Evolutionary conservation across 139 green algal species (phyloP), one percentile per base, ranked within the genome.

Genomic region (Raphidocelis subcapitata): DNA sequence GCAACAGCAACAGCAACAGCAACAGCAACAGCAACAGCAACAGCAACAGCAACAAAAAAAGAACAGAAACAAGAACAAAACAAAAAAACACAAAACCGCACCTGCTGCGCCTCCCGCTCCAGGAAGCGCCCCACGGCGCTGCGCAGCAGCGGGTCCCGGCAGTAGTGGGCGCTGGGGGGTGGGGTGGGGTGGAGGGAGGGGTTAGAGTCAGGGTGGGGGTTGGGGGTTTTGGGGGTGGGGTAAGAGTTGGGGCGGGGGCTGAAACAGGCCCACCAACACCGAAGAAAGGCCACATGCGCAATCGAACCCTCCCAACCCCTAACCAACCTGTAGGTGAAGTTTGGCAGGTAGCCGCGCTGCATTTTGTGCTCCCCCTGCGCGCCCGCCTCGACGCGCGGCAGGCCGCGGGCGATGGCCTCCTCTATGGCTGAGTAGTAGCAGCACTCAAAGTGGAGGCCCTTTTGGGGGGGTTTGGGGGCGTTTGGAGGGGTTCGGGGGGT

Each of bases 361-460:
- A 98, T 79, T 81, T 98, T 98, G 88, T 98, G 93, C 80, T 97
- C 88, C 0, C 94, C 94, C 76, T 98, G 94, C 35, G 93, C 92
- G 0, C 93, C 93, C 21, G 94, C 94, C 81, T 98, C 94, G 35
- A 98, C 94, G 0, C 89, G 80, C 18, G 72, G 33, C 65, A 98
- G 80, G 14, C 80, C 69, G 21, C 69, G 67, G 44, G 85, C 79
- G 16, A 97, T 95, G 1, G 92, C 92, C 35, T 84, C 86, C 66
- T 95, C 91, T 23, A 93, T 81, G 14, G 85, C 87, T 80, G 88
- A 61, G 78, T 98, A 98, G 79, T 97, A 98, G 81, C 92, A 97
- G 15, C 94, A 80, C 81, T 98, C 94, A 78, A 98, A 98, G 73
- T 98, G 94, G 28, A 98, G 85, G 70, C 90, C 71, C 61, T n/a